Percentiles rank a stretch among this genome's conserved stretches.
phyloP scores from a whole-genome alignment of 73 alveolate species.

The Durusdinium trenchii region DNA sequence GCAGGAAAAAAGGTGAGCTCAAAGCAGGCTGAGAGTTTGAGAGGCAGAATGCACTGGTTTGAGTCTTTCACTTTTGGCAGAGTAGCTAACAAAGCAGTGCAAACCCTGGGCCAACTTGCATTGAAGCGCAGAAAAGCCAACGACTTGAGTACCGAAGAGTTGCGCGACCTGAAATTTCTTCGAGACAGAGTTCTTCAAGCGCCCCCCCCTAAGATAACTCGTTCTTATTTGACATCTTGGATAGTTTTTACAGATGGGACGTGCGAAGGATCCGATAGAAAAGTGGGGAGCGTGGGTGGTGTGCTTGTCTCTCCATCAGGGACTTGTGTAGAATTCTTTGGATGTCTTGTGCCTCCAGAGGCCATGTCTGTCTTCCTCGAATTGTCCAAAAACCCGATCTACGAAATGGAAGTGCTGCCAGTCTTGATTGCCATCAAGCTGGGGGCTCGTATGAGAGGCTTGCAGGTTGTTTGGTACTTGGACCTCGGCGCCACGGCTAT shows the following conservation, averaged over 20 bases:
- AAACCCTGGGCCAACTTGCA: background rate
- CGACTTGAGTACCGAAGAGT: background rate
- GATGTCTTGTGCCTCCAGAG: background rate
- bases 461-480: background rate
- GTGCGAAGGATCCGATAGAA: background rate
- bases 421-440: background rate
- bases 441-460: background rate
- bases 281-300: background rate
- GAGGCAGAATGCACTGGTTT: slow-evolving; percentile 15
- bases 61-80: background rate
- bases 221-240: background rate
- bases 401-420: background rate
- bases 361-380: background rate
- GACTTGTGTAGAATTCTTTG: background rate
- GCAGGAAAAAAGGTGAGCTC: background rate
- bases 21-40: background rate
- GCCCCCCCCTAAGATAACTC: background rate
- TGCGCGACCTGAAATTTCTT: background rate
- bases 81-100: background rate
- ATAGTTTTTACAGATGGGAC: background rate
- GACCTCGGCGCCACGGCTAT: background rate
- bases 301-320: background rate
- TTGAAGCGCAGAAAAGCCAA: too few species aligned
- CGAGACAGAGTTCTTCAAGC: background rate
- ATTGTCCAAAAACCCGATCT: background rate